Conservation (phyloP, 768 basidiomycete species). For the Krasilnikovozyma curviuscula region DNA sequence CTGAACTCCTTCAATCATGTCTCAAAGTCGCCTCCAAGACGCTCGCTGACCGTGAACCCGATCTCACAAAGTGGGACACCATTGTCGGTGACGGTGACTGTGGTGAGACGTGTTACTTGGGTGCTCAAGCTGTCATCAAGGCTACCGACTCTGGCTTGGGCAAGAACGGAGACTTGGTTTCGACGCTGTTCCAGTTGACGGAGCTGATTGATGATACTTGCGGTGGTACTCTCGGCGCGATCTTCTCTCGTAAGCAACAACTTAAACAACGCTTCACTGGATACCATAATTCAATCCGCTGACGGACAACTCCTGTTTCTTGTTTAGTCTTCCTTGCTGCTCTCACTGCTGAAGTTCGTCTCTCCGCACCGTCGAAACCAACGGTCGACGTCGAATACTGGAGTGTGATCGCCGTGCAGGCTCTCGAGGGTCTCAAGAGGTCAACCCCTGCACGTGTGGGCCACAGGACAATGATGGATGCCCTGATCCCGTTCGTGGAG, state of each 20-base stretch:
- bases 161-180: slow-evolving; percentile 19
- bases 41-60: slow-evolving; percentile 19
- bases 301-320: no score
- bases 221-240: slow-evolving; percentile 24
- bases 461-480: slow-evolving; percentile 25
- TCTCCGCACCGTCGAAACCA: background rate
- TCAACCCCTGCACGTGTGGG: slow-evolving; percentile 22
- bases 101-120: slow-evolving; percentile 22
- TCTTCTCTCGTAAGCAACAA: no score
- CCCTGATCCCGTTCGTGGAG: slow-evolving; percentile 24
- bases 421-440: slow-evolving; percentile 20
- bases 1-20: slow-evolving; percentile 14
- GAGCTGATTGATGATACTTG: slow-evolving; percentile 24
- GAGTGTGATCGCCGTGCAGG: slow-evolving; percentile 14
- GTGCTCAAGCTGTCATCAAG: slow-evolving; percentile 18
- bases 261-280: no score
- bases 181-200: slow-evolving; percentile 20
- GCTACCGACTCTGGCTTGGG: slow-evolving; percentile 18
- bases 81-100: slow-evolving; percentile 26
- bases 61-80: slow-evolving; percentile 23
- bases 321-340: slow-evolving; percentile 25
- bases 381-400: slow-evolving; percentile 15
- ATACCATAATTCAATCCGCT: no score
- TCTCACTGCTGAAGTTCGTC: slow-evolving; percentile 18
- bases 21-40: slow-evolving; percentile 19